Evolutionary conservation across 2,329 filamentous ascomycete genomes (phyloP).

Genomic region (Bipolaris oryzae): DNA sequence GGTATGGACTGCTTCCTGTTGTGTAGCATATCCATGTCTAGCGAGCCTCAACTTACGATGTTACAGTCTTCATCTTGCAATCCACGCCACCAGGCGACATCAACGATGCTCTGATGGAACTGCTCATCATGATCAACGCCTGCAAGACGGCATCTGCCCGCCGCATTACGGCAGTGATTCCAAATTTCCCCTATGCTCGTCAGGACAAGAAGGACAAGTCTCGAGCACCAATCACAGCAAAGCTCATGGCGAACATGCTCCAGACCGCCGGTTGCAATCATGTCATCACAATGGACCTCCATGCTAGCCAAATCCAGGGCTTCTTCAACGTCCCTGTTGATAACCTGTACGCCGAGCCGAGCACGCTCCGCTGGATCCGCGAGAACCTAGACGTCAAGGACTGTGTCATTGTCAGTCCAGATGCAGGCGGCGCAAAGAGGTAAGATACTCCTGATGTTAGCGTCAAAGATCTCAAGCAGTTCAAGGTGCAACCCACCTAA

Average conservation of each 20-base stretch:
- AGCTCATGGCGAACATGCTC: slow-evolving; percentile 96
- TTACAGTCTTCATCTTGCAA: slow-evolving; percentile 87
- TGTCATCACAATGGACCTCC: slow-evolving; percentile 95
- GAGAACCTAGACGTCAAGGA: slow-evolving; percentile 82
- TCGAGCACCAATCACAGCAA: slow-evolving; percentile 93
- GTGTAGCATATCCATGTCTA: background rate
- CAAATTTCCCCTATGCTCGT: slow-evolving; percentile 94
- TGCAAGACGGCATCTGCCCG: slow-evolving; percentile 85
- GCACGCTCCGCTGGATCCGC: slow-evolving; percentile 86
- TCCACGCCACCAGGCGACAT: slow-evolving; percentile 94
- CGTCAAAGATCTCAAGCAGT: background rate
- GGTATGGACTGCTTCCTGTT: slow-evolving; percentile 55
- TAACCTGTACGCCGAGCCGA: slow-evolving; percentile 92
- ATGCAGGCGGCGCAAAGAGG: slow-evolving; percentile 93
- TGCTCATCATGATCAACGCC: slow-evolving; percentile 97
- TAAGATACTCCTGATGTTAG: slow-evolving; percentile 42
- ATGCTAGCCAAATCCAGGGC: slow-evolving; percentile 91
- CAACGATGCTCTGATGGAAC: slow-evolving; percentile 97
- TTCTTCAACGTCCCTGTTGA: slow-evolving; percentile 88
- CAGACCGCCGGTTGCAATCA: slow-evolving; percentile 92
- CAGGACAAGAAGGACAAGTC: slow-evolving; percentile 99
- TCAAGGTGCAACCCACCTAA: background rate
- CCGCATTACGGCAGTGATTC: slow-evolving; percentile 92
- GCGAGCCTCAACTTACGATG: slow-evolving; percentile 28
- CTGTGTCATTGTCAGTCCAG: slow-evolving; percentile 92